Percentiles rank a stretch among this genome's conserved stretches.
These are phyloP conservation scores for Sphagnum fallax DNA, from an alignment of 228 moss, liverwort and hornwort genomes.

Conservation along the genomic window DNA sequence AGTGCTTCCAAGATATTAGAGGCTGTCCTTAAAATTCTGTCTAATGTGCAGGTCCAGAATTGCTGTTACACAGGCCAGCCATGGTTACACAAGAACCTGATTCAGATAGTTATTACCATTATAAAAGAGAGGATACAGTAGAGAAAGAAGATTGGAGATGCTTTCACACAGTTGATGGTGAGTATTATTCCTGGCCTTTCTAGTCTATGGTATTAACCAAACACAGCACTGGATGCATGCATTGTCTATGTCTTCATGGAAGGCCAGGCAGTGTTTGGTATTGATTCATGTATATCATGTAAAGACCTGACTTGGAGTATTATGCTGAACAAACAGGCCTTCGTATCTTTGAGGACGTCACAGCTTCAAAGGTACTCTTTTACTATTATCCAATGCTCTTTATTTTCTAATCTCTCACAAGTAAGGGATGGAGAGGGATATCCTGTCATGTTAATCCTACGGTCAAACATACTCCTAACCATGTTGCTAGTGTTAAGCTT, in stretches of 20 bases:
- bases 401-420: too few relatives aligned
- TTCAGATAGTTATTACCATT: constrained; percentile 28
- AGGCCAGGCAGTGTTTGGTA: too few relatives aligned
- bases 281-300: too few relatives aligned
- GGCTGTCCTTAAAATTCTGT: background rate
- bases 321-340: constrained; percentile 33
- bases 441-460: background rate
- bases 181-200: background rate
- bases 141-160: constrained; percentile 78
- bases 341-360: constrained; percentile 70
- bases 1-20: too few relatives aligned
- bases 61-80: constrained; percentile 31
- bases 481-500: background rate
- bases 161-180: constrained; percentile 59
- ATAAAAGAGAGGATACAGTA: constrained; percentile 58
- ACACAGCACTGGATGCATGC: too few relatives aligned
- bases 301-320: too few relatives aligned
- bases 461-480: too few relatives aligned
- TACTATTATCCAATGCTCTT: too few relatives aligned
- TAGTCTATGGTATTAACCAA: too few relatives aligned
- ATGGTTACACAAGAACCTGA: constrained; percentile 41
- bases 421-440: background rate
- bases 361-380: constrained; percentile 54
- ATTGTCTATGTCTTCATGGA: too few relatives aligned
- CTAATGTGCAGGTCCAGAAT: constrained; percentile 40